These are phyloP conservation scores for Saccharomyces paradoxus DNA, from an alignment of 805 yeast species.

Conservation along the genomic window DNA sequence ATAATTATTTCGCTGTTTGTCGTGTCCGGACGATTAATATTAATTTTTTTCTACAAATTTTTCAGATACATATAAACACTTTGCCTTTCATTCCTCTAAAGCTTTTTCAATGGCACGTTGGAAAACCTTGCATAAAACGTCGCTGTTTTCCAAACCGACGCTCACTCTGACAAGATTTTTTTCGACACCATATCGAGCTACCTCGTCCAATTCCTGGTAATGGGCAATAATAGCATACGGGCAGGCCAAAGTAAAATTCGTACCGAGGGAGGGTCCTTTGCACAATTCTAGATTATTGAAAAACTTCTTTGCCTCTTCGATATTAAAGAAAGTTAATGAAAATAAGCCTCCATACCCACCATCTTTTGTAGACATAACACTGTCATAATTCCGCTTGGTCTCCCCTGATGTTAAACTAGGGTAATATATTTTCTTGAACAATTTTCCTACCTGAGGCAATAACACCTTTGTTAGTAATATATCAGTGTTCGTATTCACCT, in stretches of 20 bases:
- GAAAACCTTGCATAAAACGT: conserved; percentile 45
- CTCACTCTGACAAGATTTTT: conserved; percentile 69
- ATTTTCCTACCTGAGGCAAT: conserved; percentile 31
- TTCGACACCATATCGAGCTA: conserved; percentile 77
- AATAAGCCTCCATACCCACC: conserved; percentile 90
- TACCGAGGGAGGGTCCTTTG: conserved; percentile 88
- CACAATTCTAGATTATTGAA: conserved; percentile 44
- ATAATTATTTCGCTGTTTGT: conserved; percentile 5
- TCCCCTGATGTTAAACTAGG: conserved; percentile 47
- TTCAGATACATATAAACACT: background rate
- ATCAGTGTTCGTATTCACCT: conserved; percentile 47
- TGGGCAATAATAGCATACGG: conserved; percentile 87
- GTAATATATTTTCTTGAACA: conserved; percentile 61
- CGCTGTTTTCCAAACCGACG: conserved; percentile 72
- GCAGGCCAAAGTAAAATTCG: conserved; percentile 73
- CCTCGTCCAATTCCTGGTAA: conserved; percentile 70
- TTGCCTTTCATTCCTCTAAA: background rate
- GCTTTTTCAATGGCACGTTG: conserved; percentile 42
- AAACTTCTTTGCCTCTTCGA: conserved; percentile 59
- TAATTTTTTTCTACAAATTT: conserved; percentile 2
- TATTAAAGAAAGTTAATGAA: conserved; percentile 60
- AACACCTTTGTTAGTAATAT: conserved; percentile 46
- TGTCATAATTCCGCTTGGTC: conserved; percentile 61
- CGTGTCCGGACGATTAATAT: background rate
- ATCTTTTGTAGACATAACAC: conserved; percentile 44